phyloP scores from a whole-genome alignment of 805 yeast species.

The Candida argentea region DNA sequence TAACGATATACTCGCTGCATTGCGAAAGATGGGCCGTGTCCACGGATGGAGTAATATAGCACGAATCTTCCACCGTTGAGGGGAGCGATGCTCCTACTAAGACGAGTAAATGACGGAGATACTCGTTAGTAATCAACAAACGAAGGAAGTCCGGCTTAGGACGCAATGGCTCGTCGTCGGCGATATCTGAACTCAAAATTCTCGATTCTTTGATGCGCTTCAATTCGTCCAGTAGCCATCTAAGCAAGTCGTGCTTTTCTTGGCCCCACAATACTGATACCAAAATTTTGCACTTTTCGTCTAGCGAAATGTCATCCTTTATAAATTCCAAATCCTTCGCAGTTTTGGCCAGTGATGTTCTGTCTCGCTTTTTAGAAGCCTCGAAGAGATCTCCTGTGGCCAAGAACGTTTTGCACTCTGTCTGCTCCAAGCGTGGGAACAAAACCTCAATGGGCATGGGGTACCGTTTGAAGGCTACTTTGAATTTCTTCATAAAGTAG shows the following conservation, averaged over 20 bases:
- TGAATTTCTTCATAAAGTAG: slow-evolving; percentile 53
- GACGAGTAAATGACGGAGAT: slow-evolving; percentile 33
- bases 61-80: slow-evolving; percentile 25
- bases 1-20: slow-evolving; percentile 27
- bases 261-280: slow-evolving; percentile 39
- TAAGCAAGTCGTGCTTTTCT: slow-evolving; percentile 32
- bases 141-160: slow-evolving; percentile 12
- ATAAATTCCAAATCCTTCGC: slow-evolving; percentile 28
- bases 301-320: slow-evolving; percentile 20
- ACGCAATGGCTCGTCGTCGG: slow-evolving; percentile 4
- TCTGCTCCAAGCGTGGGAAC: slow-evolving; percentile 46
- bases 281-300: slow-evolving; percentile 40
- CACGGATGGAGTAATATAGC: slow-evolving; percentile 25
- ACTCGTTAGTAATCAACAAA: slow-evolving; percentile 36
- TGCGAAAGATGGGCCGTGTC: slow-evolving; percentile 21
- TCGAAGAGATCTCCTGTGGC: slow-evolving; percentile 46
- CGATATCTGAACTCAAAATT: not conserved
- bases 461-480: slow-evolving; percentile 37
- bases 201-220: slow-evolving; percentile 18
- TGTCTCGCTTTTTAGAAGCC: slow-evolving; percentile 9
- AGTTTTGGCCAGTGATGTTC: slow-evolving; percentile 12
- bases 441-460: slow-evolving; percentile 57
- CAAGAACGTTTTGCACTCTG: slow-evolving; percentile 39
- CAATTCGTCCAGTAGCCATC: slow-evolving; percentile 33
- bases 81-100: slow-evolving; percentile 39